phyloP scores from a whole-genome alignment of 768 basidiomycete genomes.

The Kwoniella mangroviensis region DNA sequence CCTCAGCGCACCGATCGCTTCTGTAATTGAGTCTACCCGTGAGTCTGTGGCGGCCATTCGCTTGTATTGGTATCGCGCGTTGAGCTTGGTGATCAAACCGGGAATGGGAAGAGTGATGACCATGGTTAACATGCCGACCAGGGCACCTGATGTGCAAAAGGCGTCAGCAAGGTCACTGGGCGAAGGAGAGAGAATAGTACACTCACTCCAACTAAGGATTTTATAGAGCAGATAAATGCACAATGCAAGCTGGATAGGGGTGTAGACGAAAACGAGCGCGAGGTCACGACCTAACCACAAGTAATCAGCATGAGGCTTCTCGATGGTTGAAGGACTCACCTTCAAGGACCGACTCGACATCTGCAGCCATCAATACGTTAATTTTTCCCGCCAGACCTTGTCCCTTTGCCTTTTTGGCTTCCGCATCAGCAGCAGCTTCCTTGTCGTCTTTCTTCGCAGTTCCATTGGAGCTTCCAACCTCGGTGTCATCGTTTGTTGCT shows the following conservation, averaged over 20 bases:
- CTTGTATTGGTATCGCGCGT: constrained; percentile 63
- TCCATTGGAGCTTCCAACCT: constrained; percentile 32
- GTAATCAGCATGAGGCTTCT: background rate
- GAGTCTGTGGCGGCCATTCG: constrained; percentile 67
- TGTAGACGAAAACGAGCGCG: constrained; percentile 56
- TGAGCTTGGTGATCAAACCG: constrained; percentile 63
- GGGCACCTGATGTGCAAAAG: constrained; percentile 58
- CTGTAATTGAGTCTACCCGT: constrained; percentile 67
- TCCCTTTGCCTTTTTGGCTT: constrained; percentile 32
- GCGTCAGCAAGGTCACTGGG: background rate
- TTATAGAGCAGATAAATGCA: constrained; percentile 61
- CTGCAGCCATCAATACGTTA: constrained; percentile 75
- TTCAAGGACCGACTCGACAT: constrained; percentile 61
- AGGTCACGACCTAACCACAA: constrained; percentile 53
- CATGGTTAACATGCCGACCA: constrained; percentile 66
- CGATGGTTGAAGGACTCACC: constrained; percentile 32
- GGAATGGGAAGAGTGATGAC: constrained; percentile 67
- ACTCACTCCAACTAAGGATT: constrained; percentile 65
- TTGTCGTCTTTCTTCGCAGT: constrained; percentile 27
- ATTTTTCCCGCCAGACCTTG: constrained; percentile 69
- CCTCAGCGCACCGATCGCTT: constrained; percentile 60
- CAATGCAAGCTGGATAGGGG: constrained; percentile 60
- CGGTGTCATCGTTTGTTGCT: constrained; percentile 17
- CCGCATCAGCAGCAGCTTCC: constrained; percentile 45
- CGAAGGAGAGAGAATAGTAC: background rate